Conservation (phyloP, 208 protist species). For the Porcisia deanei region DNA sequence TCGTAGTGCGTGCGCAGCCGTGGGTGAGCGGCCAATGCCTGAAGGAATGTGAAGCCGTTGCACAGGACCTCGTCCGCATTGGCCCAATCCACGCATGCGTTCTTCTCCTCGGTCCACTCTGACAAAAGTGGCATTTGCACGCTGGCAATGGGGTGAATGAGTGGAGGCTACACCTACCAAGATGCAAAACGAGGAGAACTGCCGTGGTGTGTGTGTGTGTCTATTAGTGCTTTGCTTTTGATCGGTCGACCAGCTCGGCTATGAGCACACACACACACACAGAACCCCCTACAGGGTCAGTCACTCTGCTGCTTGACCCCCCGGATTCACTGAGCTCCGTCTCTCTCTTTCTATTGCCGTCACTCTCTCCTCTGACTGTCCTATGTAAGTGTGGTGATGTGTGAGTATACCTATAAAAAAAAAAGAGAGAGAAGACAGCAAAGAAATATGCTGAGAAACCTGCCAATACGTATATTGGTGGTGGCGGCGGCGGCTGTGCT, state of each 20-base stretch:
- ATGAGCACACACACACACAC: neutral
- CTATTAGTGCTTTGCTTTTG: no score
- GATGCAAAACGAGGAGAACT: neutral
- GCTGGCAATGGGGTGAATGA: no score
- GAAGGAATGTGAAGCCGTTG: slow-evolving; percentile 81
- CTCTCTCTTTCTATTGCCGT: neutral
- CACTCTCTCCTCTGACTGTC: no score
- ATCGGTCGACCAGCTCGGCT: no score
- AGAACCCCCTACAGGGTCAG: neutral
- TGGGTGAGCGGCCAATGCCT: slow-evolving; percentile 62
- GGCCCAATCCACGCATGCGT: slow-evolving; percentile 77
- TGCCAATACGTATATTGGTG: no score
- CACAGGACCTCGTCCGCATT: slow-evolving; percentile 56
- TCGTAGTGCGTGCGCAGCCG: slow-evolving; percentile 40
- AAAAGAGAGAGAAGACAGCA: neutral
- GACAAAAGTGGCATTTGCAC: slow-evolving; percentile 32
- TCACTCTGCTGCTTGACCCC: no score
- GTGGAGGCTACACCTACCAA: neutral
- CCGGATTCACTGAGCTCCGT: neutral
- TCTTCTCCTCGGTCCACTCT: slow-evolving; percentile 79
- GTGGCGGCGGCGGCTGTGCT: no score
- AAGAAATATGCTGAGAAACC: no score
- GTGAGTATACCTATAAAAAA: neutral
- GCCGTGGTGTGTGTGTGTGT: no score
- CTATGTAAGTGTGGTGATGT: neutral